Evolutionary conservation across 805 yeast genomes (phyloP).

Genomic region (Sugiyamaella americana): DNA sequence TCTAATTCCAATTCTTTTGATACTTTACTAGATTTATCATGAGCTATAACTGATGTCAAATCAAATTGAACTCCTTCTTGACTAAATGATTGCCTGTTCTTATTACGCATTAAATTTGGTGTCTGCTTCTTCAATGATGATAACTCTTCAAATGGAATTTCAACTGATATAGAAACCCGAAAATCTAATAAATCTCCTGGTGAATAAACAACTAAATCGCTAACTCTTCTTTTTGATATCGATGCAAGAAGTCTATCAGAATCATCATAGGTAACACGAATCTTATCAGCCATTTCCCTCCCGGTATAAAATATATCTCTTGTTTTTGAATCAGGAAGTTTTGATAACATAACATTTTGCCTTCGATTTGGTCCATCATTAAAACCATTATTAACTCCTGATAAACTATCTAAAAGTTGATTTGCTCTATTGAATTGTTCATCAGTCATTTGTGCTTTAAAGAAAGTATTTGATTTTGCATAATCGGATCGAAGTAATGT

Average conservation of each 20-base stretch:
- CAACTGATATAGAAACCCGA: conserved; percentile 68
- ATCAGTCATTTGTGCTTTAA: conserved; percentile 26
- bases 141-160: conserved; percentile 56
- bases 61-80: conserved; percentile 46
- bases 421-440: conserved; percentile 23
- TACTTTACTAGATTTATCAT: conserved; percentile 6
- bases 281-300: conserved; percentile 13
- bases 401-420: conserved; percentile 20
- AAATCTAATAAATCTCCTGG: conserved; percentile 77
- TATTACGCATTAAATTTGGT: conserved; percentile 56
- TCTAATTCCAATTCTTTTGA: conserved; percentile 47
- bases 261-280: conserved; percentile 28
- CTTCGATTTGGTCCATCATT: not conserved
- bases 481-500: conserved; percentile 28
- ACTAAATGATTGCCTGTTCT: conserved; percentile 66
- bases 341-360: not conserved
- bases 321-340: conserved; percentile 7
- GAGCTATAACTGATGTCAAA: conserved; percentile 29
- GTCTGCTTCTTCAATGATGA: conserved; percentile 44
- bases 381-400: conserved; percentile 1
- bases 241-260: conserved; percentile 42
- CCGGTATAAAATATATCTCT: conserved; percentile 16
- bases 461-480: conserved; percentile 23
- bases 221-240: conserved; percentile 67
- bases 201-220: conserved; percentile 62